phyloP scores from a whole-genome alignment of 257 asterid species.

The Solanum bukasovii region DNA sequence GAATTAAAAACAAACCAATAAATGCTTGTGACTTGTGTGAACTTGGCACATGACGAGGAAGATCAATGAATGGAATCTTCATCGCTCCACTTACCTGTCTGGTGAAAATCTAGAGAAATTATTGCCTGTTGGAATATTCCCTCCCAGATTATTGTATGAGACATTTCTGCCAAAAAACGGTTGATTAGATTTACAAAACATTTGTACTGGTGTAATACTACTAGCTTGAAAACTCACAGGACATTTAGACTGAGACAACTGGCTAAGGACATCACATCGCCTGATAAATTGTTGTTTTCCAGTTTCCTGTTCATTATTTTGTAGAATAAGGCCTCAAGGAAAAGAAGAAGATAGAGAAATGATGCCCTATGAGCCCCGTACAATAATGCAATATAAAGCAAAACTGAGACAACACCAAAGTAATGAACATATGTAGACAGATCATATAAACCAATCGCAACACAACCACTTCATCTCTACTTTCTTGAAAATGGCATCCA shows the following conservation, averaged over 20 bases:
- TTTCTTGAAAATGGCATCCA: background rate
- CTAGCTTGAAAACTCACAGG: slow-evolving; percentile 43
- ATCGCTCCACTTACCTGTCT: slow-evolving; percentile 33
- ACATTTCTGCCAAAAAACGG: slow-evolving; percentile 46
- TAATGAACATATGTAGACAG: background rate
- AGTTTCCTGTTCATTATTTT: slow-evolving; percentile 36
- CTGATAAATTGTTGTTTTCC: slow-evolving; percentile 76
- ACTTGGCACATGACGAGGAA: background rate
- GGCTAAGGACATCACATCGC: slow-evolving; percentile 61
- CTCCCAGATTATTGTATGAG: slow-evolving; percentile 70
- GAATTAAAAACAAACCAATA: background rate
- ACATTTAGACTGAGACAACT: slow-evolving; percentile 60
- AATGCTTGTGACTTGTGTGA: background rate
- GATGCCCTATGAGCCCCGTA: background rate
- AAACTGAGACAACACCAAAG: background rate
- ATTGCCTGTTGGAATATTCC: slow-evolving; percentile 72
- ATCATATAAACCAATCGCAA: background rate
- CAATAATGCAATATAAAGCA: background rate
- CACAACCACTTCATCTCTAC: background rate
- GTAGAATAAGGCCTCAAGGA: background rate
- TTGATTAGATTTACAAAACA: background rate
- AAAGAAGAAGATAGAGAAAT: background rate
- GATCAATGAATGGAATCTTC: background rate
- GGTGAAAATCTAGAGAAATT: slow-evolving; percentile 87
- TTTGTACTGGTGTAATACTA: background rate